phyloP scores from a whole-genome alignment of 306 rosid species.

The Crotalaria pallida region DNA sequence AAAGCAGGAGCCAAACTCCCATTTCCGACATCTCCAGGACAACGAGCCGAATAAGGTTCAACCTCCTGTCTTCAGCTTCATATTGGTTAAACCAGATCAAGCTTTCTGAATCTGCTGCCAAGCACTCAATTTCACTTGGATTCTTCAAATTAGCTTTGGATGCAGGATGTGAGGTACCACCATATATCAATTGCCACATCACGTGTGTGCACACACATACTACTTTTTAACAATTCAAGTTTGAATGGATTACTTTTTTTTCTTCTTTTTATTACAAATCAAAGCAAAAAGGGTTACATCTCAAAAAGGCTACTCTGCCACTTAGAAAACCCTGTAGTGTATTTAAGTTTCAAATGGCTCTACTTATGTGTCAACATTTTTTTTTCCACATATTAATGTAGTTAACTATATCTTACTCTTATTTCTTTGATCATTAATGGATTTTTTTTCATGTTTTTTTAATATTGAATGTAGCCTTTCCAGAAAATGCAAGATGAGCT shows the following conservation, averaged over 20 bases:
- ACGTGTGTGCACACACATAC: no score
- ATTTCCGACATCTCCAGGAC: slow-evolving; percentile 52
- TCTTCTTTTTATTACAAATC: no score
- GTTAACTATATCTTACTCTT: background rate
- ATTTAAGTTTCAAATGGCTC: background rate
- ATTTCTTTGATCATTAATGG: background rate
- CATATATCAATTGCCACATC: background rate
- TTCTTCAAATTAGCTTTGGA: slow-evolving; percentile 82
- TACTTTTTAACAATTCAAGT: no score
- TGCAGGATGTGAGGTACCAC: slow-evolving; percentile 75
- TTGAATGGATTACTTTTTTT: no score
- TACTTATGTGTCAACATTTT: background rate
- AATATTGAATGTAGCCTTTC: slow-evolving; percentile 44
- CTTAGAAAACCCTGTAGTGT: no score
- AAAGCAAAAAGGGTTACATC: no score
- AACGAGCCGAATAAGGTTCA: slow-evolving; percentile 48
- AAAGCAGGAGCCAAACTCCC: slow-evolving; percentile 53
- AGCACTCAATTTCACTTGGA: slow-evolving; percentile 79
- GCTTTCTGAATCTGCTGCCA: slow-evolving; percentile 69
- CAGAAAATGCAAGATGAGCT: slow-evolving; percentile 64
- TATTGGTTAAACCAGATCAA: slow-evolving; percentile 87
- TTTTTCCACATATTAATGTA: background rate
- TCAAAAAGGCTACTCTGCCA: no score
- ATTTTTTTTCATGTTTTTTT: background rate
- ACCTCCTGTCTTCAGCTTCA: slow-evolving; percentile 58